Evolutionary conservation across 306 rosid species (phyloP).

Genomic region (Acmispon strigosus): DNA sequence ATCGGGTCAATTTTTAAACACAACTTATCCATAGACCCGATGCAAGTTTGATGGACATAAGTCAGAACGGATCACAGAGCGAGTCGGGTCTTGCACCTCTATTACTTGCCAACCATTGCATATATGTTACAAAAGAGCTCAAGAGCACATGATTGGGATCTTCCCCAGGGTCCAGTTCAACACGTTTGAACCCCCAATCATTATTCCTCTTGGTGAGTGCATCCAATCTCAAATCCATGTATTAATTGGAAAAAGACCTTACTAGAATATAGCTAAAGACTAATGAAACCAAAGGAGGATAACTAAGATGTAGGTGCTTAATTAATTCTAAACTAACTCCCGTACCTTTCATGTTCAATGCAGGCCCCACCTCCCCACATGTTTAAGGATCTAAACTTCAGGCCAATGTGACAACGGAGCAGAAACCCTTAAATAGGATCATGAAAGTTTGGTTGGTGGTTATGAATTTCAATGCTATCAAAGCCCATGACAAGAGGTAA

Average conservation of each 20-base stretch:
- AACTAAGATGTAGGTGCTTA: background rate
- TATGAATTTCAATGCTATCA: background rate
- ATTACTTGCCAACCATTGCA: background rate
- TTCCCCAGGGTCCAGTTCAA: background rate
- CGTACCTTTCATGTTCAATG: background rate
- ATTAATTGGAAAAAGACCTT: background rate
- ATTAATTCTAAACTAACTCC: background rate
- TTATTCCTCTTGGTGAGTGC: background rate
- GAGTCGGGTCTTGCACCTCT: too few species aligned
- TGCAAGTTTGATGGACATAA: too few species aligned
- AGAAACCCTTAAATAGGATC: constrained; percentile 9
- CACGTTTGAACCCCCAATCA: background rate
- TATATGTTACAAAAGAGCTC: too few species aligned
- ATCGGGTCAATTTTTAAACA: too few species aligned
- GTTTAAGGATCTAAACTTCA: background rate
- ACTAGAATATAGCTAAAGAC: background rate
- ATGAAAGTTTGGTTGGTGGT: constrained; percentile 17
- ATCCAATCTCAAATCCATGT: background rate
- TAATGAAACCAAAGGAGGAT: background rate
- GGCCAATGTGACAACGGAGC: background rate
- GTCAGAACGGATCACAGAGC: too few species aligned
- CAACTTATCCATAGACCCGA: too few species aligned
- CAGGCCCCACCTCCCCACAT: background rate
- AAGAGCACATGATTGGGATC: background rate
- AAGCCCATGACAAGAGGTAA: background rate